Evolutionary conservation across 768 basidiomycete species (phyloP), one percentile per base, ranked within the genome.

Genomic region (Boletus pseudopeckii): DNA sequence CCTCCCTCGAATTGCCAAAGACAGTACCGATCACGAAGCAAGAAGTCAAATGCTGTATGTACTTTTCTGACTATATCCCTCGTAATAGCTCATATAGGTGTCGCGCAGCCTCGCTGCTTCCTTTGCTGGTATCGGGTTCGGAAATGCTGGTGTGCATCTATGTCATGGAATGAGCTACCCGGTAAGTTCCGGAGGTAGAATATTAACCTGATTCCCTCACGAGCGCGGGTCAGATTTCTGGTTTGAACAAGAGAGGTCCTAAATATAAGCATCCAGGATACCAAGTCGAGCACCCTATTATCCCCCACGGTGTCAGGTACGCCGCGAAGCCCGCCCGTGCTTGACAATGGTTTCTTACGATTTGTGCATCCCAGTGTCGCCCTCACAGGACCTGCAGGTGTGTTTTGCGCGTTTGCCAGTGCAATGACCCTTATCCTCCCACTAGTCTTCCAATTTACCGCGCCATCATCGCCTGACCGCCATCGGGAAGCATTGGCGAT

Each of bases 61-160:
- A 38, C 17, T 52, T 26, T 24, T 38, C 18, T 10, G 30, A 40
- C 7, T 4, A 37, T 17, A 13, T 24, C 6, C 11, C 43, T 45
- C 17, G 5, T 26, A 28, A 32, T 38, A 20, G 11, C 44, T 43
- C 32, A 60, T 49, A 47, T 49, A 45, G 5, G 2, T 18, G 42
- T 34, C 26, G 20, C 26, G 20, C 45, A 94, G 92, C 32, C 76
- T 98, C 54, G 94, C 94, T 1, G 82, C 94, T 13, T 93, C 93
- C 13, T 94, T 96, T 56, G 95, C 95, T 57, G 95, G 95, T 33
- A 96, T 96, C 43, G 94, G 95, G 1, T 95, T 95, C 61, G 92
- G 93, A 32, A 94, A 93, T 64, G 93, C 94, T 10, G 93, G 92
- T 5, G 91, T 94, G 4, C 92, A 94, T 71, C 66, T 95, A 48